These are phyloP conservation scores for Hyphopichia burtonii DNA, from an alignment of 1,139 yeast genomes.

Conservation along the genomic window DNA sequence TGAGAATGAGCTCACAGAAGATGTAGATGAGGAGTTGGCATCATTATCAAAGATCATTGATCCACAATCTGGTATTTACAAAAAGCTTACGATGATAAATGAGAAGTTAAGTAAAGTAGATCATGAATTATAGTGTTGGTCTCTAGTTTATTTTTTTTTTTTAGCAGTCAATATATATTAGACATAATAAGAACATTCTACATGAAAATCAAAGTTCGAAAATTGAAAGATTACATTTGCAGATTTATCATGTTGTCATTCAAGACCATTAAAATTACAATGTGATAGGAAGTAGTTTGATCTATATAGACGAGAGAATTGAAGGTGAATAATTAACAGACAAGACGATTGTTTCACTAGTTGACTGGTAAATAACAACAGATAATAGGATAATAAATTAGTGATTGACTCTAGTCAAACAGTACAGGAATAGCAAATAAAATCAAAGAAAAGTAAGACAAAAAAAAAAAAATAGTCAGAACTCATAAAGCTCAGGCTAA, in stretches of 20 bases:
- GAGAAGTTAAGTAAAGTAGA: conserved; percentile 26
- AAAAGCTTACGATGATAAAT: conserved; percentile 34
- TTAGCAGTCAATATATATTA: too few relatives aligned
- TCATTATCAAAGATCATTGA: conserved; percentile 28
- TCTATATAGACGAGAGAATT: conserved; percentile 1
- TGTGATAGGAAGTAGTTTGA: background rate
- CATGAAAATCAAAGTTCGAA: background rate
- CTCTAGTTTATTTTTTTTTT: too few relatives aligned
- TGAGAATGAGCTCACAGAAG: conserved; percentile 6
- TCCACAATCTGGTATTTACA: conserved; percentile 39
- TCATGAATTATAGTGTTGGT: conserved; percentile 6
- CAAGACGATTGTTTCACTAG: background rate
- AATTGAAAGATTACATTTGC: background rate
- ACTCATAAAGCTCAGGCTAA: too few relatives aligned
- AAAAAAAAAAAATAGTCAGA: background rate
- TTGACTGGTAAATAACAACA: background rate
- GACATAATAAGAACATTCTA: too few relatives aligned
- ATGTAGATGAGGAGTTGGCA: conserved; percentile 9
- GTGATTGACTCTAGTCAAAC: background rate
- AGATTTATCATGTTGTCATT: background rate
- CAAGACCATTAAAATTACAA: background rate
- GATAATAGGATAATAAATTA: background rate
- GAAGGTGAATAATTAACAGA: background rate
- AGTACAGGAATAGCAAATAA: background rate
- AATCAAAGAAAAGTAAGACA: background rate